Percentiles rank a stretch among this genome's conserved stretches.
Evolutionary conservation across 225 moss, liverwort and hornwort species (phyloP).

Genomic region (Neckera pumila): DNA sequence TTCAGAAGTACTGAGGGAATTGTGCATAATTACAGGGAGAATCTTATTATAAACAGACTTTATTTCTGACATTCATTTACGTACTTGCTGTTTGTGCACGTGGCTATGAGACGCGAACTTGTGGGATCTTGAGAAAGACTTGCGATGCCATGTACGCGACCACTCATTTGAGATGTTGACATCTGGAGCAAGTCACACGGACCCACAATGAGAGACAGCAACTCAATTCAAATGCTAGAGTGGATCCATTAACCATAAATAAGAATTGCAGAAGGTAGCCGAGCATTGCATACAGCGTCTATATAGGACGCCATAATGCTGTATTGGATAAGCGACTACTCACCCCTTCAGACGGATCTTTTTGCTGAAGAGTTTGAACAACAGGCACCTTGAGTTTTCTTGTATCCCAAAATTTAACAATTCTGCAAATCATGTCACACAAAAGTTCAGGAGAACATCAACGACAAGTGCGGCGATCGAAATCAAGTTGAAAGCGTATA

Average conservation of each 20-base stretch:
- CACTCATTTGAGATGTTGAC: background rate
- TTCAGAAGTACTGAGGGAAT: background rate
- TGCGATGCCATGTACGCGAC: conserved; percentile 78
- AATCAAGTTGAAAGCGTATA: background rate
- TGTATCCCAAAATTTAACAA: conserved; percentile 89
- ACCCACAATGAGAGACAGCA: background rate
- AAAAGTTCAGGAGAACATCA: background rate
- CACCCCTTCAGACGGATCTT: conserved; percentile 21
- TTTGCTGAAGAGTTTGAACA: conserved; percentile 44
- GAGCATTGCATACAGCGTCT: background rate
- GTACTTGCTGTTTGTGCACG: conserved; percentile 82
- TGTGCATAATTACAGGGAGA: too few relatives aligned
- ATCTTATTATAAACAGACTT: too few relatives aligned
- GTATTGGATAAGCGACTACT: background rate
- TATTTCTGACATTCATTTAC: background rate
- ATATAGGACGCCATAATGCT: background rate
- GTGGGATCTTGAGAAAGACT: conserved; percentile 78
- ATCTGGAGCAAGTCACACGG: conserved; percentile 4
- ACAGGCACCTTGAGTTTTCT: conserved; percentile 67
- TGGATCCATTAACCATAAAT: background rate
- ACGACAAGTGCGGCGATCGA: background rate
- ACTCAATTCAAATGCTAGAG: background rate
- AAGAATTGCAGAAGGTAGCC: background rate
- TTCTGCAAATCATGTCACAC: conserved; percentile 27
- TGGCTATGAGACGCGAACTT: conserved; percentile 78